Conservation (phyloP, 306 rosid genomes). For the Lagenaria siceraria region DNA sequence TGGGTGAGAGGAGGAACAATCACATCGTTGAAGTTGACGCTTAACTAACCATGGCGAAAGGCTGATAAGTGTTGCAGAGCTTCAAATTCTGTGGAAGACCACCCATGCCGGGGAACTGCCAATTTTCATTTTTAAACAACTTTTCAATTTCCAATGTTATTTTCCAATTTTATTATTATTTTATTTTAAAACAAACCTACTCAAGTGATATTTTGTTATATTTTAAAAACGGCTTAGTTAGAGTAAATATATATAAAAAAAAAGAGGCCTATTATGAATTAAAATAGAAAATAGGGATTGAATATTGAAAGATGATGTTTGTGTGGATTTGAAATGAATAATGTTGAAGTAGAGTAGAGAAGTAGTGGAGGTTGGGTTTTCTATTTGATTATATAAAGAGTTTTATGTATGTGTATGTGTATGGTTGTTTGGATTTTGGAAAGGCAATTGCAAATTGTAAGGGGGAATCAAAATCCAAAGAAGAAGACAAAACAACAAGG, state of each 20-base stretch:
- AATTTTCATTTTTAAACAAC: too few relatives aligned
- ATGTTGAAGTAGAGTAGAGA: background rate
- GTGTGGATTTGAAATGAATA: background rate
- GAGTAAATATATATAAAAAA: too few relatives aligned
- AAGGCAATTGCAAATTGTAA: background rate
- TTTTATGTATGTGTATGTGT: background rate
- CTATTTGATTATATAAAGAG: too few relatives aligned
- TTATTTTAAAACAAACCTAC: too few relatives aligned
- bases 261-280: too few relatives aligned
- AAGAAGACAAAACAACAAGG: background rate
- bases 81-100: background rate
- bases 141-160: too few relatives aligned
- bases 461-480: background rate
- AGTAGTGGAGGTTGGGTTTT: background rate
- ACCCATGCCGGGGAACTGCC: background rate
- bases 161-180: too few relatives aligned
- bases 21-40: background rate
- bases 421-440: background rate
- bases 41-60: background rate
- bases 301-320: too few relatives aligned
- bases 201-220: too few relatives aligned
- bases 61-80: background rate
- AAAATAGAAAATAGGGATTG: too few relatives aligned
- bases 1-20: background rate
- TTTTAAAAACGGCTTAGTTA: too few relatives aligned